Conservation (phyloP, 371 early-diverging fungal genomes). For the Umbelopsis sp. region DNA sequence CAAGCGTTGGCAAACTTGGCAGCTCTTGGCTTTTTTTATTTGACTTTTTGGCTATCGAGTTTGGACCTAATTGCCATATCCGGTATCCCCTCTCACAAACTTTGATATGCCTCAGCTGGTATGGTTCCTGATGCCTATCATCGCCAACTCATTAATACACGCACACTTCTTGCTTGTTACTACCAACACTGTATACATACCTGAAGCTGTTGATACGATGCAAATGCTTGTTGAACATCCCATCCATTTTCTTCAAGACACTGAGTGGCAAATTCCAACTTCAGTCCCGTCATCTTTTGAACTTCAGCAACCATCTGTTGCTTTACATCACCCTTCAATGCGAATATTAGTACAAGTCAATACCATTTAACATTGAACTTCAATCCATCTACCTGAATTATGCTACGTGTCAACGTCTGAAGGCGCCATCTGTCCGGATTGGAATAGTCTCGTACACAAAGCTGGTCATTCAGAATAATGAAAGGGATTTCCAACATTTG, state of each 20-base stretch:
- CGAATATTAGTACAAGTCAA: neutral
- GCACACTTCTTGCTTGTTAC: neutral
- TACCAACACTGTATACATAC: neutral
- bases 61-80: neutral
- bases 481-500: neutral
- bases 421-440: neutral
- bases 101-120: neutral
- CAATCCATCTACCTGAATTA: neutral
- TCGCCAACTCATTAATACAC: neutral
- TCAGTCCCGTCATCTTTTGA: neutral
- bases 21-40: neutral
- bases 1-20: constrained; percentile 16
- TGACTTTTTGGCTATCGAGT: too few relatives aligned
- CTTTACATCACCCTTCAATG: neutral
- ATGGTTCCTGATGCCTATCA: neutral
- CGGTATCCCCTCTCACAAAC: neutral
- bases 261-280: neutral
- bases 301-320: neutral
- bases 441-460: constrained; percentile 4
- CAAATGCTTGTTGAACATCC: neutral
- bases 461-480: constrained; percentile 5
- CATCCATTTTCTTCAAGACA: constrained; percentile 7
- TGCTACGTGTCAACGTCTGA: neutral
- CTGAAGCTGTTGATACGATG: neutral
- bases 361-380: neutral